Conservation (phyloP, 1,139 yeast species). For the Scheffersomyces lignicola region DNA sequence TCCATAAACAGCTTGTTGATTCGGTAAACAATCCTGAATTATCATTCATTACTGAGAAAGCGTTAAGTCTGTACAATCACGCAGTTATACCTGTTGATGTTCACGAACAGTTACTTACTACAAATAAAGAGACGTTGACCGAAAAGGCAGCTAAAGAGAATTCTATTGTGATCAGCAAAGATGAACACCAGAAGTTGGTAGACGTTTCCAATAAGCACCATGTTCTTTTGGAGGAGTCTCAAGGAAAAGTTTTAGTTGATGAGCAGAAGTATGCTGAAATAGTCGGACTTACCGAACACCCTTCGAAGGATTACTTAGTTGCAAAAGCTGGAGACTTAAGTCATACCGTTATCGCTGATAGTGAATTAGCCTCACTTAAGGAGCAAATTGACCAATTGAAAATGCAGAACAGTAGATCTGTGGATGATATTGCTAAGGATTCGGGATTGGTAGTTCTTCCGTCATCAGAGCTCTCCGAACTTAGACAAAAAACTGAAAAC, state of each 20-base stretch:
- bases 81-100: slow-evolving; percentile 5
- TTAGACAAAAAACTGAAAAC: slow-evolving; percentile 15
- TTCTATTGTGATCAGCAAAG: background rate
- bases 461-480: slow-evolving; percentile 18
- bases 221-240: too few relatives aligned
- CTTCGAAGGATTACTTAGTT: slow-evolving; percentile 22
- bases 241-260: slow-evolving; percentile 3
- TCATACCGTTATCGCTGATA: slow-evolving; percentile 19
- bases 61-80: slow-evolving; percentile 10
- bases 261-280: slow-evolving; percentile 14
- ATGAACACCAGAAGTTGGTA: slow-evolving; percentile 1
- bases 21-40: slow-evolving; percentile 16
- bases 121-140: slow-evolving; percentile 1
- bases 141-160: slow-evolving; percentile 3
- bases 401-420: slow-evolving; percentile 13
- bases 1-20: slow-evolving; percentile 11
- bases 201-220: background rate
- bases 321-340: slow-evolving; percentile 14
- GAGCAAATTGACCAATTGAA: slow-evolving; percentile 13
- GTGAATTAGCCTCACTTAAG: slow-evolving; percentile 17
- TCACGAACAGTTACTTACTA: slow-evolving; percentile 7
- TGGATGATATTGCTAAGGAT: slow-evolving; percentile 17
- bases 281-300: slow-evolving; percentile 8
- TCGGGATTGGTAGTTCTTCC: slow-evolving; percentile 13
- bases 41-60: slow-evolving; percentile 15